Conservation (phyloP, 2,329 filamentous ascomycete species). For the Truncatella angustata region DNA sequence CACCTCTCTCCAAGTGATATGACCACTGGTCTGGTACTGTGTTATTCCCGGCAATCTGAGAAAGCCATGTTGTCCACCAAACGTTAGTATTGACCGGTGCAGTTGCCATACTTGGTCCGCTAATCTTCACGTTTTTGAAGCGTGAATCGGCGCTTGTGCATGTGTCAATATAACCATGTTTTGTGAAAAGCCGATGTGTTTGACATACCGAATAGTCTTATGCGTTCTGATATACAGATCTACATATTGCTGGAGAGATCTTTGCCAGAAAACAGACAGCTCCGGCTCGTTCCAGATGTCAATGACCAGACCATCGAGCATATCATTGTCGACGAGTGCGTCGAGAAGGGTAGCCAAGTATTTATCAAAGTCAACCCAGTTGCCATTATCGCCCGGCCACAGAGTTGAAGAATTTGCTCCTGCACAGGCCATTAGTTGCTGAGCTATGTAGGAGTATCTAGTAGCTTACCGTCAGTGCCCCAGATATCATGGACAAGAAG, state of each 20-base stretch:
- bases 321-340: slow-evolving; percentile 27
- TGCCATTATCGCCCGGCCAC: slow-evolving; percentile 37
- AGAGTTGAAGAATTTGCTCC: slow-evolving; percentile 21
- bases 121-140: slow-evolving; percentile 6
- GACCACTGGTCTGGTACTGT: slow-evolving; percentile 13
- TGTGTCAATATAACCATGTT: neutral
- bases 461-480: slow-evolving; percentile 23
- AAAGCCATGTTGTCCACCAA: slow-evolving; percentile 12
- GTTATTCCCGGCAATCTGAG: slow-evolving; percentile 8
- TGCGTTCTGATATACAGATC: slow-evolving; percentile 12
- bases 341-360: slow-evolving; percentile 28
- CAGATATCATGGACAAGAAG: slow-evolving; percentile 11
- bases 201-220: slow-evolving; percentile 10
- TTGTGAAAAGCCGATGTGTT: neutral
- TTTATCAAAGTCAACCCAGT: slow-evolving; percentile 33
- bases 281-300: slow-evolving; percentile 12
- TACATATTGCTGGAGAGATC: slow-evolving; percentile 10
- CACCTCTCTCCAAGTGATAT: slow-evolving; percentile 12
- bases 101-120: slow-evolving; percentile 7
- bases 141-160: slow-evolving; percentile 6
- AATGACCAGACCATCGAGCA: slow-evolving; percentile 18
- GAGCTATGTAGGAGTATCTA: neutral
- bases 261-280: slow-evolving; percentile 7
- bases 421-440: neutral
- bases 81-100: slow-evolving; percentile 8